These are phyloP conservation scores for Hyphopichia pseudoburtonii DNA, from an alignment of 1,139 yeast species.

Conservation along the genomic window DNA sequence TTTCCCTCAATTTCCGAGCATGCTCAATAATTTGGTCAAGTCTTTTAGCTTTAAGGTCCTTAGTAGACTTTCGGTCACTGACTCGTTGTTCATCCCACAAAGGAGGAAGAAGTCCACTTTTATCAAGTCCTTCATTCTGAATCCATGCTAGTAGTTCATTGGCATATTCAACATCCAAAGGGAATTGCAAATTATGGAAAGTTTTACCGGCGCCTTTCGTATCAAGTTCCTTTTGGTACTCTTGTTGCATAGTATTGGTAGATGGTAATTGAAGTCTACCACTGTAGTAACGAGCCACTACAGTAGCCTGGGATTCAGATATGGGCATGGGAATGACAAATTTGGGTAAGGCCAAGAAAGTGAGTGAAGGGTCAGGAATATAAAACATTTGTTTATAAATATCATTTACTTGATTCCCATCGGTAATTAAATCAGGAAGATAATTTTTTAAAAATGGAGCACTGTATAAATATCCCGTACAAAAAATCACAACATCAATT, in stretches of 20 bases:
- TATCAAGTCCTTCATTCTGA: conserved; percentile 13
- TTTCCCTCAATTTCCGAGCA: conserved; percentile 17
- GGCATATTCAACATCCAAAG: conserved; percentile 32
- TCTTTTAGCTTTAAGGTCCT: conserved; percentile 20
- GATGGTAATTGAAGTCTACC: conserved; percentile 41
- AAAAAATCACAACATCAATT: conserved; percentile 43
- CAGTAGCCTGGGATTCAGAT: conserved; percentile 46
- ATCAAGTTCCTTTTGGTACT: conserved; percentile 18
- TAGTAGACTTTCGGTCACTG: conserved; percentile 16
- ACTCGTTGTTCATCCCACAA: conserved; percentile 24
- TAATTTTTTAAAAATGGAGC: conserved; percentile 41
- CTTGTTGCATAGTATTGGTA: conserved; percentile 26
- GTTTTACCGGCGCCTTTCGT: conserved; percentile 23
- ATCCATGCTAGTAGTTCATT: conserved; percentile 22
- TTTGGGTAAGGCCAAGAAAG: conserved; percentile 38
- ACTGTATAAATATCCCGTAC: conserved; percentile 50
- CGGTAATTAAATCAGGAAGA: conserved; percentile 23
- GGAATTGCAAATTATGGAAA: conserved; percentile 29
- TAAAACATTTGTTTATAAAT: conserved; percentile 46
- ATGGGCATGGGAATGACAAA: conserved; percentile 48
- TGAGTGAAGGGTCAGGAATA: conserved; percentile 43
- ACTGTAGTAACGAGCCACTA: conserved; percentile 41
- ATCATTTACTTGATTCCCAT: conserved; percentile 32
- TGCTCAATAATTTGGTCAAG: conserved; percentile 17
- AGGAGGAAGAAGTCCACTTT: conserved; percentile 24